phyloP scores from a whole-genome alignment of 1,284 basidiomycete genomes.

The Ustilago esculenta region DNA sequence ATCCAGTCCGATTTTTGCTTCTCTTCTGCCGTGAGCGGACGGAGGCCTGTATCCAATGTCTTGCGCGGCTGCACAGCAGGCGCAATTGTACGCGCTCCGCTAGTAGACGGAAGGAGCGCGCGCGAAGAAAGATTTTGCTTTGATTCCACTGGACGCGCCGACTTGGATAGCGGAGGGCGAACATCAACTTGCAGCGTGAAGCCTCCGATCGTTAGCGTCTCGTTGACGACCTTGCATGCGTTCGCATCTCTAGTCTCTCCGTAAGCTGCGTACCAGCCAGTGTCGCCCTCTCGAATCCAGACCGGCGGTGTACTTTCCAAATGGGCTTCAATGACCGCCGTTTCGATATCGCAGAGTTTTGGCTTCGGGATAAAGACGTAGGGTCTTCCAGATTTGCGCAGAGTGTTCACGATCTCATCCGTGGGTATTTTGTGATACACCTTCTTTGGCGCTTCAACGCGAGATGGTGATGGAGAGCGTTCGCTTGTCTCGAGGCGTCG shows the following conservation, averaged over 20 bases:
- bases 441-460: background rate
- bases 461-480: background rate
- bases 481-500: background rate
- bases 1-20: slow-evolving; percentile 71
- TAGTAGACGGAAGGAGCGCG: background rate
- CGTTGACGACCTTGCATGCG: slow-evolving; percentile 48
- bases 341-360: slow-evolving; percentile 38
- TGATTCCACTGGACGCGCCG: background rate
- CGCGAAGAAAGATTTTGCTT: background rate
- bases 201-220: slow-evolving; percentile 35
- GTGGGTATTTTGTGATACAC: slow-evolving; percentile 10
- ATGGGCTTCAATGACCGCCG: slow-evolving; percentile 45
- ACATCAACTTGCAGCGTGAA: slow-evolving; percentile 50
- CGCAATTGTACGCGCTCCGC: background rate
- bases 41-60: slow-evolving; percentile 26
- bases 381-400: slow-evolving; percentile 27
- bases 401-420: slow-evolving; percentile 19
- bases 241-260: slow-evolving; percentile 19
- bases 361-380: slow-evolving; percentile 53
- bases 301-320: slow-evolving; percentile 46
- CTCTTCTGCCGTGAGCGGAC: slow-evolving; percentile 29
- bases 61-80: slow-evolving; percentile 3
- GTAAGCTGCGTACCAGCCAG: slow-evolving; percentile 67
- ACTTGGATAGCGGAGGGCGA: slow-evolving; percentile 8
- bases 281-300: slow-evolving; percentile 59